Percentiles rank a stretch among this genome's conserved stretches.
Conservation (phyloP, 208 protist genomes). For the Kentomonas sorsogonicus region DNA sequence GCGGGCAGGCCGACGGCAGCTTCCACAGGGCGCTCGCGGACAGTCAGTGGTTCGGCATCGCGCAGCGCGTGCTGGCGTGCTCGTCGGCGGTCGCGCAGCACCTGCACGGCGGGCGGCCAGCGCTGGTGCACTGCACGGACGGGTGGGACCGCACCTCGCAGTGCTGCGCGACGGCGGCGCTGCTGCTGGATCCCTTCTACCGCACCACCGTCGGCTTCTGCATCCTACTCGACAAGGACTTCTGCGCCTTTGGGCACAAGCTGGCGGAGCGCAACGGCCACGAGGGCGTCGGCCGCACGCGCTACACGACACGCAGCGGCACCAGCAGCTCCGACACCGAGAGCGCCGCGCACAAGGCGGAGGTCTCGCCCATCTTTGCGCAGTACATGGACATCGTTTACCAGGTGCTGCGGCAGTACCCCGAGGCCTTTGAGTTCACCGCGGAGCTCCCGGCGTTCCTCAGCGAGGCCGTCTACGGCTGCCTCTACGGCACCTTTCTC, state of each 20-base stretch:
- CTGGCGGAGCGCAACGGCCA: slow-evolving; percentile 87
- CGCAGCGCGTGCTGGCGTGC: slow-evolving; percentile 61
- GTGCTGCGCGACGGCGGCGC: slow-evolving; percentile 65
- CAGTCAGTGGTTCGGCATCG: slow-evolving; percentile 57
- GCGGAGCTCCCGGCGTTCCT: slow-evolving; percentile 76
- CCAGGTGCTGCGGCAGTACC: slow-evolving; percentile 91
- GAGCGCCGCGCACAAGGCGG: slow-evolving; percentile 7
- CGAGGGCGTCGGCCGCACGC: slow-evolving; percentile 26
- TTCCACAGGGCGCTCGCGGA: slow-evolving; percentile 52
- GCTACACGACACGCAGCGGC: slow-evolving; percentile 50
- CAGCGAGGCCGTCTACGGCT: slow-evolving; percentile 80
- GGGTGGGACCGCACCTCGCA: slow-evolving; percentile 95
- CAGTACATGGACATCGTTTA: slow-evolving; percentile 95
- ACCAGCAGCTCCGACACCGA: slow-evolving; percentile 7
- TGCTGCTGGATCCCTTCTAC: slow-evolving; percentile 94
- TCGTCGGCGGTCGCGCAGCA: slow-evolving; percentile 29
- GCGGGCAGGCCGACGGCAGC: slow-evolving; percentile 36
- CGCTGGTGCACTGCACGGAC: slow-evolving; percentile 93
- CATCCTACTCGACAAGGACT: slow-evolving; percentile 95
- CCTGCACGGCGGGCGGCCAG: slow-evolving; percentile 49
- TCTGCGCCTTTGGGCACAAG: slow-evolving; percentile 93
- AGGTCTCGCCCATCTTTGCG: slow-evolving; percentile 88
- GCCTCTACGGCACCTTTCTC: slow-evolving; percentile 84
- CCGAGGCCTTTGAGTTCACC: slow-evolving; percentile 93
- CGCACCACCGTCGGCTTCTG: slow-evolving; percentile 92